These are phyloP conservation scores for Eimeria necatrix DNA, from an alignment of 169 alveolate species.

Conservation along the genomic window DNA sequence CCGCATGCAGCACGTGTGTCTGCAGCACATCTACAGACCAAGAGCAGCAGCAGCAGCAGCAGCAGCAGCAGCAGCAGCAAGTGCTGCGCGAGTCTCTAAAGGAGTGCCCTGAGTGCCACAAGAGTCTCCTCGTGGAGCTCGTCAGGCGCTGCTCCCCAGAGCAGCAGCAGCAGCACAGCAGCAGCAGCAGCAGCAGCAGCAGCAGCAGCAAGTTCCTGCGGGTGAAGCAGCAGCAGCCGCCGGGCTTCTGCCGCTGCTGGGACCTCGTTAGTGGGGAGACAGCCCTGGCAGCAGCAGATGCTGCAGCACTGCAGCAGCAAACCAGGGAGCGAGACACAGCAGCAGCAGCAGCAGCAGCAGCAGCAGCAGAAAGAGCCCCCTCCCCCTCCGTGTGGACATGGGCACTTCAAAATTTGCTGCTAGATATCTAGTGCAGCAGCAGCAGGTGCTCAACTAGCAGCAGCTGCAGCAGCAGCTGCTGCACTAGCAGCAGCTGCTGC, in stretches of 20 bases:
- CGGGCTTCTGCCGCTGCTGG: conserved; percentile 59
- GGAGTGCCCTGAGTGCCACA: conserved; percentile 32
- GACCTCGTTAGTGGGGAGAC: background rate
- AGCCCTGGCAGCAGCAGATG: conserved; percentile 61
- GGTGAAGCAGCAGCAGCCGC: conserved; percentile 63
- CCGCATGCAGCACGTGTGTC: background rate
- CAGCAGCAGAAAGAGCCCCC: background rate
- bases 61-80: conserved; percentile 8
- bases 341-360: conserved; percentile 59
- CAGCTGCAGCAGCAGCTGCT: conserved; percentile 30
- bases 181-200: background rate
- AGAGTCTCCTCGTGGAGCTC: background rate
- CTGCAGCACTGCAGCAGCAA: conserved; percentile 48
- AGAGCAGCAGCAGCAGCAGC: background rate
- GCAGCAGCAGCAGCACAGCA: background rate
- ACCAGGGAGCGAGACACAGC: background rate
- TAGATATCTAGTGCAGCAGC: conserved; percentile 15
- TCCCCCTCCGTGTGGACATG: conserved; percentile 12
- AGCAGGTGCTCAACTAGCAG: conserved; percentile 42
- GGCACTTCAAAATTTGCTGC: background rate
- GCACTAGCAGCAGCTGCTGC: background rate
- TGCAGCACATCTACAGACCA: background rate
- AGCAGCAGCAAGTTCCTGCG: conserved; percentile 44
- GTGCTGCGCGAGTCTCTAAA: background rate
- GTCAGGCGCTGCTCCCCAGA: background rate